Percentiles rank a stretch among this genome's conserved stretches.
These are phyloP conservation scores for Kodamaea plutei DNA, from an alignment of 1,139 yeast species.

Conservation along the genomic window DNA sequence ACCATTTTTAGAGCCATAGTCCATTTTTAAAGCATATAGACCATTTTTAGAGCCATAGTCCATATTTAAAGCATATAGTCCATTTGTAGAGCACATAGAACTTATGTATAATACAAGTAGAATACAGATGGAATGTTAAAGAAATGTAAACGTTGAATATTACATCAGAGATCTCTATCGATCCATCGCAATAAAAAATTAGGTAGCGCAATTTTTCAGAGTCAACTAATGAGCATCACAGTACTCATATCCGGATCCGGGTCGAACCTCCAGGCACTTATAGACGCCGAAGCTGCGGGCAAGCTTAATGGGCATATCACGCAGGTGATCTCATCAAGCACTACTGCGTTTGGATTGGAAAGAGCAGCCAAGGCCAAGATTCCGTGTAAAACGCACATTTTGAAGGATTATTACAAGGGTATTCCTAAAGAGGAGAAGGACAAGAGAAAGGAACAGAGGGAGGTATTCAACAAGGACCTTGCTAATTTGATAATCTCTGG, in stretches of 20 bases:
- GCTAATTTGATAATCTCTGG: constrained; percentile 62
- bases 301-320: constrained; percentile 53
- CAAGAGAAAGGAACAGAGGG: constrained; percentile 59
- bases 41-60: too few relatives aligned
- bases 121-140: too few relatives aligned
- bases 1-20: too few relatives aligned
- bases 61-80: too few relatives aligned
- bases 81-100: too few relatives aligned
- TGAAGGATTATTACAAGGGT: constrained; percentile 71
- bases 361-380: constrained; percentile 71
- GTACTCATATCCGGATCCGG: constrained; percentile 95
- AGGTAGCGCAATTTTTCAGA: constrained; percentile 3
- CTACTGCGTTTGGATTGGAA: constrained; percentile 76
- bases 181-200: neutral
- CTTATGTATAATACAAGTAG: too few relatives aligned
- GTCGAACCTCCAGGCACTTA: constrained; percentile 86
- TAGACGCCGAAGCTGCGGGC: constrained; percentile 58
- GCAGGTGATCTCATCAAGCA: constrained; percentile 79
- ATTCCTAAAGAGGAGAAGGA: constrained; percentile 61
- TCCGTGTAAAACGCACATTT: constrained; percentile 64
- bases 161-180: too few relatives aligned
- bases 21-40: too few relatives aligned
- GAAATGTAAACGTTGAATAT: too few relatives aligned
- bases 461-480: constrained; percentile 70
- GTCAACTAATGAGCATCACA: constrained; percentile 33